Base-by-base conservation (phyloP, 805 yeast genomes). In the Lipomyces spencermartinsiae region DNA sequence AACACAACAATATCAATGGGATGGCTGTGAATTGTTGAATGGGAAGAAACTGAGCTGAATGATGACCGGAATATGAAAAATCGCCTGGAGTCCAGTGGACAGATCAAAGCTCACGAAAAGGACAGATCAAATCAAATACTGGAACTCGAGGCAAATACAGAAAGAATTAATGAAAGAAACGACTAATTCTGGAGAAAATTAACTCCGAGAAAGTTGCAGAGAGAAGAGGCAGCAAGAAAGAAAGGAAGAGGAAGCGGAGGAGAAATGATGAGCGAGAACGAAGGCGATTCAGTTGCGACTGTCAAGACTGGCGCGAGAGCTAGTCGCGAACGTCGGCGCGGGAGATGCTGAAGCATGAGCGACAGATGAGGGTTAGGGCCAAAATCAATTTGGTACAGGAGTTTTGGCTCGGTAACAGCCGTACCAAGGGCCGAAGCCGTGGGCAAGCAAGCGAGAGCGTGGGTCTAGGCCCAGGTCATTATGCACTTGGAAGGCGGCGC, bases 281-380 rank as follows among this genome's bases (percentile, higher is more conserved):
- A 37, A 25, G 43, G 5, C 43, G 33, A 58, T 29, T n/a, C n/a
- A n/a, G n/a, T n/a, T n/a, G 58, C 25, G 56, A 49, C 46, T 58
- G 67, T 58, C 57, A 64, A 34, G 63, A 59, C 19, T 58, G 66
- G 63, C 59, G 66, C 59, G 55, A 59, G 63, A 51, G 67, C 54
- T 59, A 43, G 58, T 57, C 35, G 43, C 16, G 43, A 37, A 37
- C 43, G 43, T 37, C 43, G 16, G 43, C 43, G 43, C 43, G 14
- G 43, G 14, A 34, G 58, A 62, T 22, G 53, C 14, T 43, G n/a
- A 55, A 58, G 29, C 35, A 31, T 22, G 65, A 59, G 66, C 12
- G 10, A 8, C 25, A n/a, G 46, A n/a, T 37, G n/a, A 64, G 63
- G 67, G 63, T 64, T 64, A 64, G 61, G 61, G 59, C 22, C 1